Percentiles rank a stretch among this genome's conserved stretches.
Conservation (phyloP, 1,284 basidiomycete species). For the Microbotryum lychnidis-dioicae region DNA sequence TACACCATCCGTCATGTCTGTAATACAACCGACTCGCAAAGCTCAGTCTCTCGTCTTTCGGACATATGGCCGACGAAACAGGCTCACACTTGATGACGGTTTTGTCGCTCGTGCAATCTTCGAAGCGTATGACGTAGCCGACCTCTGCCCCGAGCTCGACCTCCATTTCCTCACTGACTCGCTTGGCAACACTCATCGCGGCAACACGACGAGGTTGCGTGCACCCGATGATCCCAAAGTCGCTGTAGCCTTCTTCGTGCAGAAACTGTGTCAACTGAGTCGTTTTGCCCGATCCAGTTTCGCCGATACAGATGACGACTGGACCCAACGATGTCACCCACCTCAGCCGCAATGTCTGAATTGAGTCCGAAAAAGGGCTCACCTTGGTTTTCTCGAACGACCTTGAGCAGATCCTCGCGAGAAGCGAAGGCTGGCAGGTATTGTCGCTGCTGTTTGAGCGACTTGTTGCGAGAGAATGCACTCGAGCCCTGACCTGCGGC, state of each 20-base stretch:
- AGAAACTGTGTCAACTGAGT: constrained; percentile 97
- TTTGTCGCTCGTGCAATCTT: constrained; percentile 97
- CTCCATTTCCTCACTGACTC: constrained; percentile 98
- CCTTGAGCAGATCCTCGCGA: constrained; percentile 82
- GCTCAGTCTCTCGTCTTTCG: too few species aligned
- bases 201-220: constrained; percentile 98
- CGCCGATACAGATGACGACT: constrained; percentile 47
- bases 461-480: constrained; percentile 70
- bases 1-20: constrained; percentile 85
- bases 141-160: constrained; percentile 88
- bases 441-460: constrained; percentile 89
- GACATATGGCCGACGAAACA: not conserved
- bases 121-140: constrained; percentile 97
- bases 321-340: constrained; percentile 68
- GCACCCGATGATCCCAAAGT: constrained; percentile 80
- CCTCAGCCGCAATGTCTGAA: constrained; percentile 89
- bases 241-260: constrained; percentile 92
- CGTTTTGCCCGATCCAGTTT: constrained; percentile 67
- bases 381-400: constrained; percentile 94
- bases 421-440: constrained; percentile 97
- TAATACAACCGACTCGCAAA: not conserved
- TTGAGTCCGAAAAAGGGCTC: constrained; percentile 44
- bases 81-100: constrained; percentile 71
- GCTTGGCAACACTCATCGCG: constrained; percentile 97
- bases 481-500: constrained; percentile 56